Base-by-base conservation (phyloP, 306 rosid genomes). In the Gastrolobium bilobum region DNA sequence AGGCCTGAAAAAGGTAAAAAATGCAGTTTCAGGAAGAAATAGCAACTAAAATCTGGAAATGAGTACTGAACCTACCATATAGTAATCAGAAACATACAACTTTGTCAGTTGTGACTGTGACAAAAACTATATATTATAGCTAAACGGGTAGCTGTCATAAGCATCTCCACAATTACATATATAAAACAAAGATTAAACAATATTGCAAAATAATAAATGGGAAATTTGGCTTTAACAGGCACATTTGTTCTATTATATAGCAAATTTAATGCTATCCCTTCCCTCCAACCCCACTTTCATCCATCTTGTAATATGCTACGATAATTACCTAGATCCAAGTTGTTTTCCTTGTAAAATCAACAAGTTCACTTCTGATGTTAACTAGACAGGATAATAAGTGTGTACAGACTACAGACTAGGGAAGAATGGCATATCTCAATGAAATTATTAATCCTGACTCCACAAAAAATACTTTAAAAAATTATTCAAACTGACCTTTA, bases 401-500 rank as follows among this genome's bases (percentile, higher is more conserved):
- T 15, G 42, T 14, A 57, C 68, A 48, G 31, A 20, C 26, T 14
- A 46, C 30, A 37, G 26, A 52, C 63, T 57, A 29, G 2, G 76
- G 52, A 51, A 43, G 11, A 66, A 68, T 38, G 15, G 52, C 66
- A 75, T 42, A 11, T 9, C 60, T 62, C 33, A 70, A 13, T 50
- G 48, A 38, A 62, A 57, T 39, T 10, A 54, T 43, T 62, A 33
- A 56, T 62, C 13, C 56, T 68, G 64, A 38, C 43, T 34, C n/a
- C 38, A 31, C 14, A 42, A 42, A 68, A 38, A 5, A 26, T 50
- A 54, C 9, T 10, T 57, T 4, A 9, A 10, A 47, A 11, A n/a
- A 2, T 7, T 4, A 54, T 56, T 50, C 11, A 46, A 51, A 84
- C 78, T 26, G 39, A 90, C 99, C 94, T 91, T 87, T 57, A 95